These are phyloP conservation scores for Pseudocercospora fijiensis DNA, from an alignment of 2,329 filamentous ascomycete species.

Conservation along the genomic window DNA sequence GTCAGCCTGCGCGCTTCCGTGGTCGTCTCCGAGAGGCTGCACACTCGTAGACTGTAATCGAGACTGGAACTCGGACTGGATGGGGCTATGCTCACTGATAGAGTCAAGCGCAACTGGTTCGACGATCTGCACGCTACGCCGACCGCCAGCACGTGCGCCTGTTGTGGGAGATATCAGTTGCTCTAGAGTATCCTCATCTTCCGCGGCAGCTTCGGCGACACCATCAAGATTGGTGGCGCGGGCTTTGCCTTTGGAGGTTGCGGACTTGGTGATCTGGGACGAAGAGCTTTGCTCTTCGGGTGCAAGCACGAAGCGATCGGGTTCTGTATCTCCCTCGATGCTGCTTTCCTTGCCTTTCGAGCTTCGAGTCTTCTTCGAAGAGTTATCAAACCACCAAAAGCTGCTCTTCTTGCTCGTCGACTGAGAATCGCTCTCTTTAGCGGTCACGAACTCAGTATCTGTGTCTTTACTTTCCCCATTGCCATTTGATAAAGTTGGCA, in stretches of 20 bases:
- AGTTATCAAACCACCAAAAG: slow-evolving; percentile 20
- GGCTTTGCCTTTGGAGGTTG: slow-evolving; percentile 25
- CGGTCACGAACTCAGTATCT: background rate
- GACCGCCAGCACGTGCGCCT: slow-evolving; percentile 16
- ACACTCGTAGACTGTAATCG: slow-evolving; percentile 1
- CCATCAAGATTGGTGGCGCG: slow-evolving; percentile 19
- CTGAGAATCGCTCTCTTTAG: slow-evolving; percentile 1
- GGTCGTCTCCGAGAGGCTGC: slow-evolving; percentile 14
- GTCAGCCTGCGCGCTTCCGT: slow-evolving; percentile 22
- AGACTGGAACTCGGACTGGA: slow-evolving; percentile 6
- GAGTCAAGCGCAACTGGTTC: slow-evolving; percentile 23
- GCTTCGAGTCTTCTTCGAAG: slow-evolving; percentile 18
- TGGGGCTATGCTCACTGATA: slow-evolving; percentile 21
- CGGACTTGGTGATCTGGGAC: slow-evolving; percentile 13
- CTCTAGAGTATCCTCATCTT: slow-evolving; percentile 14
- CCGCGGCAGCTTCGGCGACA: slow-evolving; percentile 19
- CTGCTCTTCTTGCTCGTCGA: slow-evolving; percentile 21
- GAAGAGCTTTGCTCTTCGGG: slow-evolving; percentile 17
- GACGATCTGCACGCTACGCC: slow-evolving; percentile 27
- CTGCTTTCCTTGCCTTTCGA: slow-evolving; percentile 21
- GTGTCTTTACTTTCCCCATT: background rate
- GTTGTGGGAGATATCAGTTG: slow-evolving; percentile 14
- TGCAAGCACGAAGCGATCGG: slow-evolving; percentile 23
- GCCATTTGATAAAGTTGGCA: slow-evolving; percentile 2
- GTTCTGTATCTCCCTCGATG: slow-evolving; percentile 17